phyloP scores from a whole-genome alignment of 2,329 filamentous ascomycete species.

The Zymoseptoria pseudotritici region DNA sequence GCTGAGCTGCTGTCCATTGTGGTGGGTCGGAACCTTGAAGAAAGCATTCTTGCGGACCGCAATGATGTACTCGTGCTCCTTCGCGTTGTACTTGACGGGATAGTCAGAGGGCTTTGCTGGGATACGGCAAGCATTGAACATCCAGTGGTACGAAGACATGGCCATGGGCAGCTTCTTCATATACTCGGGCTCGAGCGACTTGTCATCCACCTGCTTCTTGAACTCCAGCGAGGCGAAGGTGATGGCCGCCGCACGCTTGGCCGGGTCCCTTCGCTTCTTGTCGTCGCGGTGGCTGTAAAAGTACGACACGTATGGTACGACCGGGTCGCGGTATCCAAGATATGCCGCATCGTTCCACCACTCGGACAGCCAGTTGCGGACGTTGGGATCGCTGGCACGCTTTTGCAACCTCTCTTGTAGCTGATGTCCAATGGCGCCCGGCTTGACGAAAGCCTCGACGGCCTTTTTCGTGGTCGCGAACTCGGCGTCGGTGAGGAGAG shows the following conservation, averaged over 20 bases:
- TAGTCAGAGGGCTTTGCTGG: conserved; percentile 75
- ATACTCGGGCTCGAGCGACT: conserved; percentile 88
- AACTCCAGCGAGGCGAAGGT: conserved; percentile 82
- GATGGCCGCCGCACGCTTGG: conserved; percentile 87
- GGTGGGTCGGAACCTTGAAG: conserved; percentile 81
- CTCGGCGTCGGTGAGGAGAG: conserved; percentile 62
- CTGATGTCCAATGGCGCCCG: conserved; percentile 72
- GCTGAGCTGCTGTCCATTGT: conserved; percentile 78
- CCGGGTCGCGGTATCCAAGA: conserved; percentile 84
- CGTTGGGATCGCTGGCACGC: conserved; percentile 67
- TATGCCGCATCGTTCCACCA: conserved; percentile 99
- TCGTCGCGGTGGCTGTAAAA: conserved; percentile 99
- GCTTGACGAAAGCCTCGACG: conserved; percentile 79
- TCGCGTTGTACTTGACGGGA: conserved; percentile 68
- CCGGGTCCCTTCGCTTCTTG: conserved; percentile 74
- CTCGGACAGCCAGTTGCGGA: conserved; percentile 91
- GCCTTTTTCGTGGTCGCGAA: conserved; percentile 69
- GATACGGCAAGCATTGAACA: conserved; percentile 93
- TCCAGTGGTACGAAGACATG: conserved; percentile 98
- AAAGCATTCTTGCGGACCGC: conserved; percentile 94
- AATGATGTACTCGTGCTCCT: conserved; percentile 78
- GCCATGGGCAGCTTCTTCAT: conserved; percentile 97
- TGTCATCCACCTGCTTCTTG: conserved; percentile 80
- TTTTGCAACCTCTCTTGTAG: conserved; percentile 84
- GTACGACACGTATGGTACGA: conserved; percentile 97